phyloP scores from a whole-genome alignment of 306 rosid species.

The Rubus idaeus region DNA sequence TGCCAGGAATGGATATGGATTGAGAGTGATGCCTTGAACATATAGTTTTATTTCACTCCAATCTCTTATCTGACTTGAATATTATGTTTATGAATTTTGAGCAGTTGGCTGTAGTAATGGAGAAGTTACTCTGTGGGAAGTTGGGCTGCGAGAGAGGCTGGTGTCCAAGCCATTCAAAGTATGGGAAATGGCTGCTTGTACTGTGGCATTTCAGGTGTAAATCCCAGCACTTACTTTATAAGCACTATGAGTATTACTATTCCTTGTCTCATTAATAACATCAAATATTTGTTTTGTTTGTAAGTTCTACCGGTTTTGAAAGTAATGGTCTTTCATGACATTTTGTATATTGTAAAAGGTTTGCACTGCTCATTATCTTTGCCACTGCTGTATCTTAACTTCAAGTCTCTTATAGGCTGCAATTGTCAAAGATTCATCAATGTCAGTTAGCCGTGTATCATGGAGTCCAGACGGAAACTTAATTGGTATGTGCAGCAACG shows the following conservation, averaged over 20 bases:
- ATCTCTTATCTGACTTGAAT: slow-evolving; percentile 19
- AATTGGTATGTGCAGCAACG: slow-evolving; percentile 48
- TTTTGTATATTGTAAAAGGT: neutral
- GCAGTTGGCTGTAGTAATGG: slow-evolving; percentile 62
- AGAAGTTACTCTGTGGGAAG: slow-evolving; percentile 61
- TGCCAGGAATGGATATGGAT: neutral
- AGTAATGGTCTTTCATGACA: neutral
- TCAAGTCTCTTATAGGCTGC: slow-evolving; percentile 39
- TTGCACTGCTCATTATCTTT: neutral
- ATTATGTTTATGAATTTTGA: slow-evolving; percentile 21
- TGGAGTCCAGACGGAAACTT: slow-evolving; percentile 75
- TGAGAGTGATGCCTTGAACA: neutral
- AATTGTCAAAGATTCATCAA: slow-evolving; percentile 45
- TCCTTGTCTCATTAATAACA: neutral
- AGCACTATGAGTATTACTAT: neutral
- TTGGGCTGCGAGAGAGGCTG: slow-evolving; percentile 41
- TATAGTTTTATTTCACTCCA: neutral
- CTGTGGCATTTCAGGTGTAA: slow-evolving; percentile 46
- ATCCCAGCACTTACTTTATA: neutral
- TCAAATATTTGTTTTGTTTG: neutral
- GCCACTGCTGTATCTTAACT: neutral
- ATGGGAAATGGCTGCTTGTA: slow-evolving; percentile 32
- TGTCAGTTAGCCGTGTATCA: slow-evolving; percentile 56
- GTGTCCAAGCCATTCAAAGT: slow-evolving; percentile 46
- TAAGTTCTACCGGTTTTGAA: neutral